Base-by-base conservation (phyloP, 768 basidiomycete species). In the Hericium rajendrae region DNA sequence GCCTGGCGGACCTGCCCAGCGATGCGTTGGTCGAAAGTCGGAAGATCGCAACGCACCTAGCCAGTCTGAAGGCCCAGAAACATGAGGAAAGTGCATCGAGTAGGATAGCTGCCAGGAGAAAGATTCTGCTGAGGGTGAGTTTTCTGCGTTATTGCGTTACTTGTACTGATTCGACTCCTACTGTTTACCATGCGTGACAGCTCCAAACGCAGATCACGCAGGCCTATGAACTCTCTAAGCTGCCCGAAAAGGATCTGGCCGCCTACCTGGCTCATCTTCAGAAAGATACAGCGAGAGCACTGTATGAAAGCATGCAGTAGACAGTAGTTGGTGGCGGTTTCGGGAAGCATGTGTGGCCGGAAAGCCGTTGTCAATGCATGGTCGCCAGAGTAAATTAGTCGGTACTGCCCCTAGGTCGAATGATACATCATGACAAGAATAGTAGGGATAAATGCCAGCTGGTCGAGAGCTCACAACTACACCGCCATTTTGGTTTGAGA, bases 1-100 rank as follows among this genome's bases (percentile, higher is more conserved):
- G 82, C 50, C 78, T 95, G 5, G 94, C 92, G 0, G 91, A 94
- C 65, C 74, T 99, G 0, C 95, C 95, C 0, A 60, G 68, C 0
- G 80, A 88, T 50, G 82, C 95, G 12, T 68, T 94, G 43, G 60
- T 65, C 4, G 84, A 88, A 68, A 85, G 80, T 5, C 78, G 71
- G 58, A 73, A 80, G 56, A 81, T 90, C 0, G 81, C 91, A 2
- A 74, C 75, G 13, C 72, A 70, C 9, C 78, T 97, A 10, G 71
- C 77, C 3, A 79, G 79, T 20, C 69, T 84, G 8, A 81, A 89
- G 57, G 74, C 75, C 3, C 76, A 73, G 58, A 70, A 79, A 46
- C 75, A 86, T 66, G 78, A 78, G 69, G 77, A 81, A 43, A 90
- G 87, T 65, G 76, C 80, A 56, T 82, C 79, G 48, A 79, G 70